A percentile compares a stretch with the other conserved stretches of the same genome.
Conservation (phyloP, 352 stramenopile species). For the Pythium phragmitis region DNA sequence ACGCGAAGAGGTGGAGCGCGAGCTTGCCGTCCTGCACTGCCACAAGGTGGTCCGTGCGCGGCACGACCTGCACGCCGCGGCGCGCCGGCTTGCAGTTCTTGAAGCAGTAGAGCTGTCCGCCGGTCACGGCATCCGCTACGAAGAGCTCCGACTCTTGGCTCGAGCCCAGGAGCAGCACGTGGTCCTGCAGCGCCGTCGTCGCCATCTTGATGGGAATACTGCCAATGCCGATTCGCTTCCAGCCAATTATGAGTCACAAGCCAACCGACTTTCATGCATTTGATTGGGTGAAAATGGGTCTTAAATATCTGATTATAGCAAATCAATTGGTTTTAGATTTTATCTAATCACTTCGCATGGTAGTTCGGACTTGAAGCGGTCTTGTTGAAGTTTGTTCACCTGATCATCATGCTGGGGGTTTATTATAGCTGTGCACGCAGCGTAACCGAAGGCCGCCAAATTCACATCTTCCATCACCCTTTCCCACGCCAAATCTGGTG, state of each 20-base stretch:
- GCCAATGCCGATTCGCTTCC: conserved; percentile 9
- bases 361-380: too few relatives aligned
- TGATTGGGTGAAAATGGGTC: conserved; percentile 9
- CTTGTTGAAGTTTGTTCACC: too few relatives aligned
- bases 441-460: too few relatives aligned
- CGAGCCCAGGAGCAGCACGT: conserved; percentile 67
- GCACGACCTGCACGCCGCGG: conserved; percentile 51
- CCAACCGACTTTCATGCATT: neutral
- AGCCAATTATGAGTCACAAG: conserved; percentile 8
- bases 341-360: neutral
- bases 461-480: too few relatives aligned
- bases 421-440: too few relatives aligned
- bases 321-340: neutral
- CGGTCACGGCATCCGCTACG: conserved; percentile 55
- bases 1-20: conserved; percentile 59
- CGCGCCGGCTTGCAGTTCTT: conserved; percentile 61
- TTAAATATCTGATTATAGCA: neutral
- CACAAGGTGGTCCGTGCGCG: conserved; percentile 67
- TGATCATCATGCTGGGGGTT: too few relatives aligned
- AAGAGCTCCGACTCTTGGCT: conserved; percentile 68
- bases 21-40: conserved; percentile 70
- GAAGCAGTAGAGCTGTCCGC: conserved; percentile 70
- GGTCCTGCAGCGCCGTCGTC: conserved; percentile 45
- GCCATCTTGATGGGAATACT: conserved; percentile 37
- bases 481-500: too few relatives aligned